phyloP scores from a whole-genome alignment of 345 rosid species.

The Salix arbutifolia region DNA sequence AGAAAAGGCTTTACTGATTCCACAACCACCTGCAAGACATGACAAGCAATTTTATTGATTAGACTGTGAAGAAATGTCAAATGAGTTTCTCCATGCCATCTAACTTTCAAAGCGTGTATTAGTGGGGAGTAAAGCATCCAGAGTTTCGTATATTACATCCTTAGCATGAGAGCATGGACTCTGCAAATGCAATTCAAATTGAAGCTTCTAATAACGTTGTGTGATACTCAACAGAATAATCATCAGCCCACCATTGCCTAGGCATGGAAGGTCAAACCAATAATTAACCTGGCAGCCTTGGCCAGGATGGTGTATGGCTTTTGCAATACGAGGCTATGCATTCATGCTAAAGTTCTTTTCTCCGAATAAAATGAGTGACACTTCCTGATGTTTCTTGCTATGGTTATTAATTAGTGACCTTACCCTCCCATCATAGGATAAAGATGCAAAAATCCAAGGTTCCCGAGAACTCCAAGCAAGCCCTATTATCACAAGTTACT shows the following conservation, averaged over 20 bases:
- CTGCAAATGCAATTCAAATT: not conserved
- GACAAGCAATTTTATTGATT: not conserved
- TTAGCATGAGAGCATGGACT: not conserved
- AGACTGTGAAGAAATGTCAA: not conserved
- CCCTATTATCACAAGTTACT: constrained; percentile 40
- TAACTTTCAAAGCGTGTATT: not conserved
- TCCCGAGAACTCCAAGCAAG: constrained; percentile 90
- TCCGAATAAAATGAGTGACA: not conserved
- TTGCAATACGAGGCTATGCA: not conserved
- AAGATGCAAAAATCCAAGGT: constrained; percentile 83
- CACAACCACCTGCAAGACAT: constrained; percentile 21
- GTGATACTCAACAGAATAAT: not conserved
- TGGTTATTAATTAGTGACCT: constrained; percentile 15
- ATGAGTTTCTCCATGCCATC: not conserved
- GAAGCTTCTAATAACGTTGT: not conserved
- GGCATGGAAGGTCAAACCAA: not conserved
- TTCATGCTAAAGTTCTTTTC: not conserved
- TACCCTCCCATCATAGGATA: constrained; percentile 95
- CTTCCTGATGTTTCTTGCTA: not conserved
- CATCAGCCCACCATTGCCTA: not conserved
- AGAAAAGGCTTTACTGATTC: constrained; percentile 26
- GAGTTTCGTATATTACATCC: not conserved
- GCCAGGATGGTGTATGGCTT: not conserved
- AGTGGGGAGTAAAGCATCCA: not conserved
- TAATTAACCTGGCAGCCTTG: not conserved